Conservation (phyloP, 192 early-diverging fungal species). For the Pilobolus umbonatus region DNA sequence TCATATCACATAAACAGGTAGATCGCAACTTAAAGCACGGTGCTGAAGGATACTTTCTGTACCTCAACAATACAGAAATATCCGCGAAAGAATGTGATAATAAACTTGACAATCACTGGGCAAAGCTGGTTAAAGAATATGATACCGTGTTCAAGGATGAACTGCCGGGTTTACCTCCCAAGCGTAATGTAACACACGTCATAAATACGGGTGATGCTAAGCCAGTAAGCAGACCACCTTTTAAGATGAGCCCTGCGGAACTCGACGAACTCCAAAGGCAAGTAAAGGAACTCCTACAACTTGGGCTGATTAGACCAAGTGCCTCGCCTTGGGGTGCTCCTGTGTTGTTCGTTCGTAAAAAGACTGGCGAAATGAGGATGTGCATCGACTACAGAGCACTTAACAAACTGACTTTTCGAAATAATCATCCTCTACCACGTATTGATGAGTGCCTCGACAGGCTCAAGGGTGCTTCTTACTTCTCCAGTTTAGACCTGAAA, state of each 20-base stretch:
- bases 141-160: slow-evolving; percentile 1
- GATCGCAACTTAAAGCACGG: not conserved
- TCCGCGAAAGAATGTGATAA: not conserved
- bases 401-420: too few species aligned
- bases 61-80: not conserved
- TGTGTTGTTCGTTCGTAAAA: too few species aligned
- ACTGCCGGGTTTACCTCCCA: not conserved
- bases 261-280: not conserved
- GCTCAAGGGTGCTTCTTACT: too few species aligned
- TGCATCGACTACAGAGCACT: too few species aligned
- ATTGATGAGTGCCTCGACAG: too few species aligned
- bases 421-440: too few species aligned
- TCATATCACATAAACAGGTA: slow-evolving; percentile 2
- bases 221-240: too few species aligned
- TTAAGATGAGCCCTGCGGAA: too few species aligned
- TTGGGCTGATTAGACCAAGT: slow-evolving; percentile 29
- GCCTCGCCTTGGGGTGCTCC: slow-evolving; percentile 27
- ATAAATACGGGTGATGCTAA: too few species aligned
- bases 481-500: slow-evolving; percentile 4
- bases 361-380: too few species aligned
- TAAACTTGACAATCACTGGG: not conserved
- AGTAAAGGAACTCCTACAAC: slow-evolving; percentile 6
- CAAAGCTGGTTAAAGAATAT: not conserved
- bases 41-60: not conserved
- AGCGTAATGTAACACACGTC: not conserved